phyloP scores from a whole-genome alignment of 139 green algal species.

The Chlamydomonas urium region DNA sequence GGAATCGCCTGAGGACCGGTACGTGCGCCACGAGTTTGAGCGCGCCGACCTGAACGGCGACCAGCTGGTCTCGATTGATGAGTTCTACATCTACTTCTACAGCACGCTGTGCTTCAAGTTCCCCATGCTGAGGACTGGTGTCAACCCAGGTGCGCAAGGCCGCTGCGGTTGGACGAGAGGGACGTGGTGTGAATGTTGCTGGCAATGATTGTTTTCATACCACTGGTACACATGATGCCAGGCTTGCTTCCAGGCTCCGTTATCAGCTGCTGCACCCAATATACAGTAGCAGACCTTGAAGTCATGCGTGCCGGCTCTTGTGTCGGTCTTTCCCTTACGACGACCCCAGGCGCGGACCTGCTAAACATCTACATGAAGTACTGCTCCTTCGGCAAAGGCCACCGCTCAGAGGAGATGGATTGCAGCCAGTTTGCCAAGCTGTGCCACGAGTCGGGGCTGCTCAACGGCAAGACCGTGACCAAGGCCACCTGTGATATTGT shows the following conservation, averaged over 20 bases:
- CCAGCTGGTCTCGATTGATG: slow-evolving; percentile 34
- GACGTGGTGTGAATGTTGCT: background rate
- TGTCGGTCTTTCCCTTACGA: no score
- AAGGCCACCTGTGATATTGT: slow-evolving; percentile 8
- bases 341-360: slow-evolving; percentile 45
- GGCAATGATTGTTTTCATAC: no score
- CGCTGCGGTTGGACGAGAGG: background rate
- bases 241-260: no score
- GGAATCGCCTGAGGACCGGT: no score
- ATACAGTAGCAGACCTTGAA: no score
- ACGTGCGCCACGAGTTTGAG: slow-evolving; percentile 16
- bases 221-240: no score
- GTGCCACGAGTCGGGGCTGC: slow-evolving; percentile 34
- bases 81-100: slow-evolving; percentile 58
- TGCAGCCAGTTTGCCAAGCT: slow-evolving; percentile 43
- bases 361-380: slow-evolving; percentile 60
- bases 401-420: slow-evolving; percentile 37
- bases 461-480: slow-evolving; percentile 26
- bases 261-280: no score
- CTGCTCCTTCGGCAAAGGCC: slow-evolving; percentile 32
- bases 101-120: slow-evolving; percentile 57
- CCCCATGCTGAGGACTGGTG: slow-evolving; percentile 38
- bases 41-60: slow-evolving; percentile 29
- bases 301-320: no score
- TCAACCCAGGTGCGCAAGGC: slow-evolving; percentile 51